These are phyloP conservation scores for Magnaporthales sp. DNA, from an alignment of 2,329 filamentous ascomycete genomes.

Conservation along the genomic window DNA sequence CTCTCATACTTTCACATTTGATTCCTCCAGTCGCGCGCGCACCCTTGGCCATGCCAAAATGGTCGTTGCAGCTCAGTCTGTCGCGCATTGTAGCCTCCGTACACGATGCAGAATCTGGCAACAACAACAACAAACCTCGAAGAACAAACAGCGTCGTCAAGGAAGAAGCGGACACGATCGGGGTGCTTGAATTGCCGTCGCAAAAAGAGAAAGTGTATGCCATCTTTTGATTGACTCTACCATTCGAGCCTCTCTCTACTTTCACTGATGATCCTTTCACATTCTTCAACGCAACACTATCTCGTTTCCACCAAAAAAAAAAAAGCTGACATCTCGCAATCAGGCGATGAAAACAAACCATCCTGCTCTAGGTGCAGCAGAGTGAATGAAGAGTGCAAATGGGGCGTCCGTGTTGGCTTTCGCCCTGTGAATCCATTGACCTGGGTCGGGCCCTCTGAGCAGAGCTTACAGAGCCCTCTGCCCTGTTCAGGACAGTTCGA, in stretches of 20 bases:
- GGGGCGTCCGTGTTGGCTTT: conserved; percentile 5
- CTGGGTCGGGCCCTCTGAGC: not conserved
- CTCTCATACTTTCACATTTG: not conserved
- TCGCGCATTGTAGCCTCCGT: not conserved
- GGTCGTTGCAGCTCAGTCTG: not conserved
- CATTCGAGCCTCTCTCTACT: too few relatives aligned
- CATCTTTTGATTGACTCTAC: too few relatives aligned
- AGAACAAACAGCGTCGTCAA: not conserved
- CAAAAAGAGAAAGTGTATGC: not conserved
- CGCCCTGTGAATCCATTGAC: conserved; percentile 4
- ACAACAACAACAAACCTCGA: not conserved
- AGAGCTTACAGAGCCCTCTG: not conserved
- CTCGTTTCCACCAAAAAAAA: not conserved
- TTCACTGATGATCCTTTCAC: not conserved
- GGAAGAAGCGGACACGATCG: not conserved
- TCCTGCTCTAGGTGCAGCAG: not conserved
- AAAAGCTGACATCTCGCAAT: not conserved
- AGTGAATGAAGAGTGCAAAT: conserved; percentile 1
- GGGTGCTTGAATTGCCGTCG: not conserved
- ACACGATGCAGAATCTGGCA: not conserved
- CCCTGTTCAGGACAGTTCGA: not conserved
- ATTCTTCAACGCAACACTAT: not conserved
- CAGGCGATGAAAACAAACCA: not conserved
- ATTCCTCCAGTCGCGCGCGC: too few relatives aligned
- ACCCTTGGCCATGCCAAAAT: not conserved